These are phyloP conservation scores for Lasiodiplodia sp. DNA, from an alignment of 2,329 filamentous ascomycete genomes.

Conservation along the genomic window DNA sequence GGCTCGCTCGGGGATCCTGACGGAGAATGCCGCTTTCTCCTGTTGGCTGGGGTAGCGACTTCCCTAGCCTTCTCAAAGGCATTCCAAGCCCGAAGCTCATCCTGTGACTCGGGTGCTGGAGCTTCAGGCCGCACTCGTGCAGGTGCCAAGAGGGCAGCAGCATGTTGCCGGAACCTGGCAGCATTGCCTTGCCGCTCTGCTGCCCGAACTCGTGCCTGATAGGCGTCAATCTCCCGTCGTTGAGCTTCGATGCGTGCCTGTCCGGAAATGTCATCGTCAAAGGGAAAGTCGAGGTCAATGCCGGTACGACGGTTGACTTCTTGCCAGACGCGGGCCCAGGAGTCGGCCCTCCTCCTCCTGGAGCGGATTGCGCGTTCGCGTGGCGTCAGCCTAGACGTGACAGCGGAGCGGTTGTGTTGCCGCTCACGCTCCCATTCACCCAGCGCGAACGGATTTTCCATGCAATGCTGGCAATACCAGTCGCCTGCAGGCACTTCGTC, in stretches of 20 bases:
- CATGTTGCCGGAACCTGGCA: conserved; percentile 74
- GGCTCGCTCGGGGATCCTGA: conserved; percentile 75
- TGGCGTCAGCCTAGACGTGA: conserved; percentile 41
- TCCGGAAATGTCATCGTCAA: conserved; percentile 68
- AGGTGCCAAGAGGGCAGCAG: conserved; percentile 65
- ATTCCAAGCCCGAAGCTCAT: conserved; percentile 87
- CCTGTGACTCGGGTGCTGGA: conserved; percentile 73
- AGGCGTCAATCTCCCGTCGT: conserved; percentile 69
- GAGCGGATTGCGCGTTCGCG: conserved; percentile 29
- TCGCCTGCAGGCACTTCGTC: conserved; percentile 76
- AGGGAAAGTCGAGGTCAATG: conserved; percentile 84
- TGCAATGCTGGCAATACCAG: conserved; percentile 93
- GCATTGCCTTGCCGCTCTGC: conserved; percentile 80
- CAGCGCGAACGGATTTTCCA: conserved; percentile 47
- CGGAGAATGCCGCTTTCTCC: conserved; percentile 80
- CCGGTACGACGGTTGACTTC: conserved; percentile 82
- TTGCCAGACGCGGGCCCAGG: conserved; percentile 83
- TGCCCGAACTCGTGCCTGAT: conserved; percentile 84
- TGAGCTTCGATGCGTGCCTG: conserved; percentile 41
- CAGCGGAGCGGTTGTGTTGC: conserved; percentile 40
- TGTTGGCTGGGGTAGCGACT: conserved; percentile 54
- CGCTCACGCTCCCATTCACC: conserved; percentile 40
- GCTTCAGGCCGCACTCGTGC: conserved; percentile 43
- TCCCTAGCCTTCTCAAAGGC: conserved; percentile 86
- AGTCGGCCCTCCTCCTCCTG: conserved; percentile 38